These are phyloP conservation scores for Podila clonocystis DNA, from an alignment of 192 early-diverging fungal genomes.

Conservation along the genomic window DNA sequence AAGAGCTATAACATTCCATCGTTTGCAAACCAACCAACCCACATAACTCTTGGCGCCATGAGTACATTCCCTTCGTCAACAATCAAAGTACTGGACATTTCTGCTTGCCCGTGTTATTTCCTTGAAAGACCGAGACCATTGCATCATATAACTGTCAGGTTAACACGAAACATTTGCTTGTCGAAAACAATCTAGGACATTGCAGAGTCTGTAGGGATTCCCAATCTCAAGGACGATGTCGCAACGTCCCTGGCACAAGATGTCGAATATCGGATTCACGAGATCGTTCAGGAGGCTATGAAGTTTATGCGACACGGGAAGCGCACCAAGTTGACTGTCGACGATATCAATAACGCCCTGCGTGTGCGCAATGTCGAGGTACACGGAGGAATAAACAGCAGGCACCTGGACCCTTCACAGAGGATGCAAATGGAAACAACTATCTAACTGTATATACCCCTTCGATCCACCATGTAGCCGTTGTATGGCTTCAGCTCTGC, in stretches of 20 bases:
- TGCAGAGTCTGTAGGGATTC: constrained; percentile 85
- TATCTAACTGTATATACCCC: too few relatives aligned
- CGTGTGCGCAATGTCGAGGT: constrained; percentile 92
- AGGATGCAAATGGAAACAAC: too few relatives aligned
- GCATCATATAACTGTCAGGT: neutral
- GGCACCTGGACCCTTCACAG: too few relatives aligned
- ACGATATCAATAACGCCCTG: constrained; percentile 93
- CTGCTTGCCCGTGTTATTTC: neutral
- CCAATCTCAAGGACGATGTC: constrained; percentile 88
- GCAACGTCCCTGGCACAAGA: constrained; percentile 87
- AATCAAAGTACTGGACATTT: constrained; percentile 28
- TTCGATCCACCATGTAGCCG: constrained; percentile 60
- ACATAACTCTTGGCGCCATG: constrained; percentile 9
- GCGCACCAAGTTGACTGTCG: constrained; percentile 79
- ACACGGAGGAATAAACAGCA: constrained; percentile 3
- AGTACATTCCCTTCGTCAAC: constrained; percentile 50
- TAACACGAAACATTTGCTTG: neutral
- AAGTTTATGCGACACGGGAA: constrained; percentile 98
- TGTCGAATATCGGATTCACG: constrained; percentile 95
- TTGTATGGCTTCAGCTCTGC: constrained; percentile 89
- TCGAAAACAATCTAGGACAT: constrained; percentile 65
- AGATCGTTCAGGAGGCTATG: constrained; percentile 91
- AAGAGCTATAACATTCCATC: neutral
- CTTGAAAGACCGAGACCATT: neutral
- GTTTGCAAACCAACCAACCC: neutral